phyloP scores from a whole-genome alignment of 1,284 basidiomycete species.

The Cryptococcus sp. region DNA sequence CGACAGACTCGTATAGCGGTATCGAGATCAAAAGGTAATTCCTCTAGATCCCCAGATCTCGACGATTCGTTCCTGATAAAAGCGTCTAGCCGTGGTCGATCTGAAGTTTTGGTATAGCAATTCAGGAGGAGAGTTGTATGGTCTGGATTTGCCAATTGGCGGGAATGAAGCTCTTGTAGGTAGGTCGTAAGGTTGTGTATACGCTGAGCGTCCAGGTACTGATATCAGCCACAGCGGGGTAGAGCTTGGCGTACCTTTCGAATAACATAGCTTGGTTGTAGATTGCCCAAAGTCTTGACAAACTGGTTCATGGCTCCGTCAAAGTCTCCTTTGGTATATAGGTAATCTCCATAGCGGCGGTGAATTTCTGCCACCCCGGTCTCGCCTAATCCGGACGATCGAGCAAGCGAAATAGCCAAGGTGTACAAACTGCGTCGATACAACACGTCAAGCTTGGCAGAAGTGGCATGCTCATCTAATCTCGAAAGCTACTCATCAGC shows the following conservation, averaged over 20 bases:
- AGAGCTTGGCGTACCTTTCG: slow-evolving; percentile 63
- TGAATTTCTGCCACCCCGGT: slow-evolving; percentile 78
- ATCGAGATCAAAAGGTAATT: slow-evolving; percentile 91
- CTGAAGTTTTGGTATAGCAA: slow-evolving; percentile 95
- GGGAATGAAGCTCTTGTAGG: slow-evolving; percentile 87
- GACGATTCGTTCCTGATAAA: slow-evolving; percentile 84
- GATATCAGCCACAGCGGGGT: neutral
- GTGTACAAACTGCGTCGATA: slow-evolving; percentile 71
- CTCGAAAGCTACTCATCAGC: slow-evolving; percentile 58
- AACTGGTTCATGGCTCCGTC: slow-evolving; percentile 92
- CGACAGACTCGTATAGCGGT: slow-evolving; percentile 95
- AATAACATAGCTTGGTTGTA: slow-evolving; percentile 94
- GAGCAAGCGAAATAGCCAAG: slow-evolving; percentile 65
- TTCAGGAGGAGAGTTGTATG: slow-evolving; percentile 94
- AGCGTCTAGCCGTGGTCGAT: slow-evolving; percentile 77
- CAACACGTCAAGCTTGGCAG: slow-evolving; percentile 72
- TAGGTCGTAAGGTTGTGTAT: slow-evolving; percentile 94
- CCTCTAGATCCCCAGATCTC: slow-evolving; percentile 49
- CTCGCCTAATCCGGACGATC: slow-evolving; percentile 67
- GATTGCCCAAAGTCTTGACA: slow-evolving; percentile 78
- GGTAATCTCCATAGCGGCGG: slow-evolving; percentile 81
- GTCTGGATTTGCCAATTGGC: slow-evolving; percentile 87
- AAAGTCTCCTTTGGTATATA: slow-evolving; percentile 87
- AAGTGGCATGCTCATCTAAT: slow-evolving; percentile 72
- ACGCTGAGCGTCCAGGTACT: slow-evolving; percentile 95